Base-by-base conservation (phyloP, 257 asterid species). In the Plantago ovata region DNA sequence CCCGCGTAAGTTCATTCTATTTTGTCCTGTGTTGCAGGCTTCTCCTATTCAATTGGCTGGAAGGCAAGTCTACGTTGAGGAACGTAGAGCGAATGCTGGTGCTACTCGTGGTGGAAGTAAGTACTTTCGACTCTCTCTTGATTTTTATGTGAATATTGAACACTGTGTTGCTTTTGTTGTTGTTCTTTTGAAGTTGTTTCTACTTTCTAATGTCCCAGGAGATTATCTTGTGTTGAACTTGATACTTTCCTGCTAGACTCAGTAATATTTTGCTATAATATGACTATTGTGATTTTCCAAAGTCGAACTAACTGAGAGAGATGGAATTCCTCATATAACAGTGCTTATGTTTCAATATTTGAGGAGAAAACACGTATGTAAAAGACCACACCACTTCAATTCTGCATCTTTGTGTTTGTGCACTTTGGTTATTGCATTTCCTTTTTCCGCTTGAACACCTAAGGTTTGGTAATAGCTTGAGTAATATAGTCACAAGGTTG, bases 1-100 rank as follows among this genome's bases (percentile, higher is more conserved):
- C 36, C 36, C 6, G 4, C 36, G 3, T 6, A 28, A 28, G 3
- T 28, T 50, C 28, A 50, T 10, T 50, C 19, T 50, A 16, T 20
- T 49, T 50, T 22, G 56, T 16, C 28, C 14, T 50, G 38, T 50
- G 56, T 38, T 55, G 16, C 13, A 55, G 60, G 60, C 60, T 38
- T 55, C 60, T 39, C 60, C 60, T 33, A 38, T 55, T 55, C 60
- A 55, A 19, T 55, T 55, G 60, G 60, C 47, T 55, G 60, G 46
- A 55, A 55, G 42, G 60, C 46, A 39, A 55, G 44, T 55, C 24
- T 55, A 55, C 44, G 21, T 55, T 19, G 60, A 55, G 24, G 60
- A 55, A 55, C 43, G 60, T 18, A 38, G 60, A 55, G n/a, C 47
- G 38, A 55, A 33, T 32, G 42, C 46, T 38, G 47, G 60, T 38